These are phyloP conservation scores for Leptodermis oblonga DNA, from an alignment of 257 asterid genomes.

Conservation along the genomic window DNA sequence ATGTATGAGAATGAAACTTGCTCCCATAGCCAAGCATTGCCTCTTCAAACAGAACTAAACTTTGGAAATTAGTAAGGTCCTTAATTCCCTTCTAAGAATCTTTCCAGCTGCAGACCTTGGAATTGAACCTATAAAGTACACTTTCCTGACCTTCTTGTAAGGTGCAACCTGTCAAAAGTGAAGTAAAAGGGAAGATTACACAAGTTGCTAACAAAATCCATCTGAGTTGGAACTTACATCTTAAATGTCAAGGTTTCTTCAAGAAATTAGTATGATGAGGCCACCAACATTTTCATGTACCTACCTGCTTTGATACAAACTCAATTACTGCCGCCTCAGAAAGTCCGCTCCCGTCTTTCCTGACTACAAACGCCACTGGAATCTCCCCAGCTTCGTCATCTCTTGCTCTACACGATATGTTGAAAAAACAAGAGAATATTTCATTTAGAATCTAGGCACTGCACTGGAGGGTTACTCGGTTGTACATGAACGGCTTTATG, in stretches of 20 bases:
- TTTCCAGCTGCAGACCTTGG: constrained; percentile 67
- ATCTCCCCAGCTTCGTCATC: constrained; percentile 86
- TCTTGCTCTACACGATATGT: constrained; percentile 32
- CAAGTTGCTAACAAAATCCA: not conserved
- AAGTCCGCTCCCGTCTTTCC: constrained; percentile 41
- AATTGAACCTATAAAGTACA: constrained; percentile 40
- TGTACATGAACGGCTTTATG: not conserved
- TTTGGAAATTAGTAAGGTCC: constrained; percentile 41
- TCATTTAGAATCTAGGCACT: not conserved
- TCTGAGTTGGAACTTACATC: not conserved
- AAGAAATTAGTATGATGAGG: not conserved
- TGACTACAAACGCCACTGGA: constrained; percentile 81
- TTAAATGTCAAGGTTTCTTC: not conserved
- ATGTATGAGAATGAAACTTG: not conserved
- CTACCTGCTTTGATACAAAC: constrained; percentile 70
- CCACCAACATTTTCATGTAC: not conserved
- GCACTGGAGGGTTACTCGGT: not conserved
- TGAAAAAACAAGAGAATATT: not conserved
- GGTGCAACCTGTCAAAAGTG: constrained; percentile 61
- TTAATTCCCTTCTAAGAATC: constrained; percentile 56
- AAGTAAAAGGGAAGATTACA: not conserved
- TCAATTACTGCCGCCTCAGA: constrained; percentile 45
- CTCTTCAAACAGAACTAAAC: constrained; percentile 26
- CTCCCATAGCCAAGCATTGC: not conserved
- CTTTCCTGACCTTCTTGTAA: constrained; percentile 75